phyloP scores from a whole-genome alignment of 331 rosid species.

The Acacia pycnantha region DNA sequence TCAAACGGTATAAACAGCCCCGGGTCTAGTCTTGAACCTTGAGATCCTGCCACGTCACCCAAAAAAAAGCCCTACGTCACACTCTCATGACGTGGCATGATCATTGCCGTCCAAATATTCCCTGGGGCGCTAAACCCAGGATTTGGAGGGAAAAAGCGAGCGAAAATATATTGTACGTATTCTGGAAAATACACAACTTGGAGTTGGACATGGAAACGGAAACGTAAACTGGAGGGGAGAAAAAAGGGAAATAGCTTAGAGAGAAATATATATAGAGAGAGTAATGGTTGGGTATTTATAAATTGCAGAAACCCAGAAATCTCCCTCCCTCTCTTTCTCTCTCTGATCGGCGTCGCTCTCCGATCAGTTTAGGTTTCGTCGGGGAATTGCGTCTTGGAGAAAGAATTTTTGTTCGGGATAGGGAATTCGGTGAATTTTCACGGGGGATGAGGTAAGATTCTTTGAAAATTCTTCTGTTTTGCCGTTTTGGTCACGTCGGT shows the following conservation, averaged over 20 bases:
- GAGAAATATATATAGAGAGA: not conserved
- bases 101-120: not conserved
- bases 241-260: not conserved
- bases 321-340: not conserved
- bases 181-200: not conserved
- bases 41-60: conserved; percentile 46
- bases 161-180: not conserved
- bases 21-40: not conserved
- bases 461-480: conserved; percentile 18
- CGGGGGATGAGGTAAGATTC: conserved; percentile 55
- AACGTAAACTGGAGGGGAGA: not conserved
- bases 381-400: conserved; percentile 20
- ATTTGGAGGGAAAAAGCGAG: conserved; percentile 56
- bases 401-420: conserved; percentile 10
- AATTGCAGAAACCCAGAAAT: conserved; percentile 23
- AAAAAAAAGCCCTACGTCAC: no score
- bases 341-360: conserved; percentile 17
- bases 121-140: not conserved
- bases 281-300: conserved; percentile 35
- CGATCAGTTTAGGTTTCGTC: conserved; percentile 35
- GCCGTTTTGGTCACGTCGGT: conserved; percentile 10
- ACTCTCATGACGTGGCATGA: conserved; percentile 28
- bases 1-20: conserved; percentile 26
- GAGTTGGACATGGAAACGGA: not conserved
- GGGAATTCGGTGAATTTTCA: conserved; percentile 28